Evolutionary conservation across 805 yeast genomes (phyloP), one percentile per base, ranked within the genome.

Genomic region (Allodekkera sacchari): DNA sequence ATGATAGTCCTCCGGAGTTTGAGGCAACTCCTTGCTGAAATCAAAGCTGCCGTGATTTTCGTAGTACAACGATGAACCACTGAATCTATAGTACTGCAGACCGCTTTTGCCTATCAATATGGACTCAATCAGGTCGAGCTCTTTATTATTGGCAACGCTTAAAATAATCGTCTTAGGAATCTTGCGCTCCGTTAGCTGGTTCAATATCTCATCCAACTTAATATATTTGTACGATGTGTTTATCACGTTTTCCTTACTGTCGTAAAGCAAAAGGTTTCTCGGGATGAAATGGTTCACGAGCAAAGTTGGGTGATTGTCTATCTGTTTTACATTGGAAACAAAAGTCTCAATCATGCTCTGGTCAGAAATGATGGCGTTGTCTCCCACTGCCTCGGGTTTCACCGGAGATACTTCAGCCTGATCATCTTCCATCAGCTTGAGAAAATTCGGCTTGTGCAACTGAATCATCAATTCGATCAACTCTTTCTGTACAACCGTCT

Each of bases 241-340:
- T 25, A 64, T 55, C 30, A 80, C 55, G 28, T 68, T 52, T 33
- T 71, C 75, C 36, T 71, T 78, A 1, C 81, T 63, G 41, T 78
- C 83, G 76, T 75, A 71, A 23, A 79, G 56, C 11, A 83, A 50
- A 39, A 81, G 56, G 34, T 77, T 78, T 42, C 74, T 74, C 6
- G 92, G 87, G 51, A 81, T 75, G 44, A 74, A 83, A 52, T 83
- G 92, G 42, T 80, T 83, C 19, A 82, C 88, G 26, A 83, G 50
- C 24, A 83, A 55, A 25, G 79, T 73, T 3, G 89, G 84, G 52
- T 83, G 88, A 43, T 69, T 74, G 3, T 69, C 59, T 0, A 77
- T 55, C n/a, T 66, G 64, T 22, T 61, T 47, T 4, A 77, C 48
- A 42, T 69, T 75, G 6, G 64, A 61, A 27, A 61, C 51, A 34